phyloP scores from a whole-genome alignment of 2,329 filamentous ascomycete species.

The Thielaviopsis populi region DNA sequence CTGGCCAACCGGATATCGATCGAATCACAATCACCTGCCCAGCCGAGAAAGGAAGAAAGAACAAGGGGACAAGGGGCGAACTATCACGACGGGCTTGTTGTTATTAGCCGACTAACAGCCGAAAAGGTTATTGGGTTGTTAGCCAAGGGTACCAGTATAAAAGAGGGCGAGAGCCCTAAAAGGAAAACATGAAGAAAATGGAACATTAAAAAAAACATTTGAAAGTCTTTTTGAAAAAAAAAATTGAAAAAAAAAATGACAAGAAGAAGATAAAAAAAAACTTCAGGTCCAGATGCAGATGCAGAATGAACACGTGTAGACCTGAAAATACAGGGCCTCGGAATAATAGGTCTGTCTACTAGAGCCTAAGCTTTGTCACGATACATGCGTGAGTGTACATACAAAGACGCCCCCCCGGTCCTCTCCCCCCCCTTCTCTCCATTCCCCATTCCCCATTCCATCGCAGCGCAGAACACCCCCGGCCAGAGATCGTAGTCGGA shows the following conservation, averaged over 20 bases:
- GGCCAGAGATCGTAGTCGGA: background rate
- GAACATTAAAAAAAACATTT: background rate
- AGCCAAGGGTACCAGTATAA: no score
- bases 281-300: background rate
- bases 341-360: no score
- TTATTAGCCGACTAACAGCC: background rate
- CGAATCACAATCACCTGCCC: no score
- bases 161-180: no score
- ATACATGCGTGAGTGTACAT: background rate
- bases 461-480: background rate
- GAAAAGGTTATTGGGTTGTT: background rate
- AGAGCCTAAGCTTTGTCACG: background rate
- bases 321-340: conserved; percentile 1
- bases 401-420: background rate
- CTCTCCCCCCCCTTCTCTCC: background rate
- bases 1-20: no score
- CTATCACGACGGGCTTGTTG: background rate
- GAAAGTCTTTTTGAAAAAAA: background rate
- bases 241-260: background rate
- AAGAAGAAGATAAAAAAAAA: background rate
- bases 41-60: no score
- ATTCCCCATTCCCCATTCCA: background rate
- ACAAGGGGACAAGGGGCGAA: background rate
- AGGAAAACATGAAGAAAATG: background rate
- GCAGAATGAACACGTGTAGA: background rate